phyloP scores from a whole-genome alignment of 1,139 yeast genomes.

The Kodamaea plutei region DNA sequence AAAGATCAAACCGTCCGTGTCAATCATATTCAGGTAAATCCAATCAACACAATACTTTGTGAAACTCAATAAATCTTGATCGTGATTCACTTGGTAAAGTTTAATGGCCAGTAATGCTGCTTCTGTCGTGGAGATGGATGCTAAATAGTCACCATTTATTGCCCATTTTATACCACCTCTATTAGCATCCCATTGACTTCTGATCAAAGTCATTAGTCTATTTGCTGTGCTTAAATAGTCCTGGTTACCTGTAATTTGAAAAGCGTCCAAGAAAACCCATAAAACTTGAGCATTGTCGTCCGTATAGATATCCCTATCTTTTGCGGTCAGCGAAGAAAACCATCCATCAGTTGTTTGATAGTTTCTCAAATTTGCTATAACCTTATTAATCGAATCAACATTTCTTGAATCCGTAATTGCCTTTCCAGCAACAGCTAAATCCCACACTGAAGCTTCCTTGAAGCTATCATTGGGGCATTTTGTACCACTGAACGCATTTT shows the following conservation, averaged over 20 bases:
- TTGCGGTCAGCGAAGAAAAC: slow-evolving; percentile 13
- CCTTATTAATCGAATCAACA: slow-evolving; percentile 4
- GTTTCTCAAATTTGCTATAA: slow-evolving; percentile 8
- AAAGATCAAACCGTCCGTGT: slow-evolving; percentile 11
- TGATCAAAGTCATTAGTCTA: slow-evolving; percentile 10
- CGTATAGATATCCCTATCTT: slow-evolving; percentile 12
- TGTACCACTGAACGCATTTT: slow-evolving; percentile 7
- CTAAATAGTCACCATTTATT: slow-evolving; percentile 11
- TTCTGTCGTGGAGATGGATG: slow-evolving; percentile 14
- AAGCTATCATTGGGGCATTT: slow-evolving; percentile 8
- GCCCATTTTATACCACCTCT: slow-evolving; percentile 14
- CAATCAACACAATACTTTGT: slow-evolving; percentile 11
- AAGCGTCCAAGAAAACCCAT: slow-evolving; percentile 14
- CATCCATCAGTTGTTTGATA: slow-evolving; percentile 12
- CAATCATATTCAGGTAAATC: slow-evolving; percentile 10
- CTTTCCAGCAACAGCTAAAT: slow-evolving; percentile 12
- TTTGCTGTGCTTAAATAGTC: slow-evolving; percentile 8
- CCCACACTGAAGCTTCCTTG: slow-evolving; percentile 11
- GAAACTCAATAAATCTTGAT: slow-evolving; percentile 7
- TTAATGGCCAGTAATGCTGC: slow-evolving; percentile 15
- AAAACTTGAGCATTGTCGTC: slow-evolving; percentile 16
- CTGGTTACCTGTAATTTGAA: slow-evolving; percentile 6
- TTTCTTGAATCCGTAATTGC: slow-evolving; percentile 10
- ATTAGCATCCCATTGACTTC: slow-evolving; percentile 9
- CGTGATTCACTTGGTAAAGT: slow-evolving; percentile 9